Base-by-base conservation (phyloP, 768 basidiomycete species). In the Tephrocybe sp. region DNA sequence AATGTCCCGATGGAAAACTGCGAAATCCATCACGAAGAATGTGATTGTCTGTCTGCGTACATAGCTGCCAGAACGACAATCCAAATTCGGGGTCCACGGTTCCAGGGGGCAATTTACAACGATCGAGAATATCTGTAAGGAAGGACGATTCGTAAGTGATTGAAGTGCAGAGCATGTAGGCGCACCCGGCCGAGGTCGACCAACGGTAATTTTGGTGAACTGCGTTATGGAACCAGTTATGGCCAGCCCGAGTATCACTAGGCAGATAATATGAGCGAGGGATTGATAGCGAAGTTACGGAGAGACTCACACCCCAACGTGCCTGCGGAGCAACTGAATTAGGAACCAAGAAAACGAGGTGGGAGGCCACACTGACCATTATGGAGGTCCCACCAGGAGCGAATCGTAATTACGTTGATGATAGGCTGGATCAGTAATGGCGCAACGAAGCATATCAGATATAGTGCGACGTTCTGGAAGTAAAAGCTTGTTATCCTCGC, bases 1-100 rank as follows among this genome's bases (percentile, higher is more conserved):
- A 86, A 67, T 97, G 94, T 1, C 94, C 94, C 46, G 89, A 91
- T 12, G 87, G 88, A 66, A 97, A 97, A 61, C 91, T 94, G 57
- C 89, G 80, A 73, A 91, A 97, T 1, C 94, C 94, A 68, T 95
- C 91, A 23, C 74, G 69, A 55, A 94, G 65, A 22, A 84, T 76
- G 7, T 61, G 55, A 15, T 64, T 57, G 54, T 88, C 69, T 4
- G 79, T 73, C 58, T 86, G 85, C 1, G 90, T 91, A 66, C 97
- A 99, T 45, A 95, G 83, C 4, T 78, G 75, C 45, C 76, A 79
- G n/a, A 75, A 82, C 0, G 84, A 82, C 7, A 98, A 71, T 0
- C 90, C 88, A 55, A 80, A 95, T 1, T 74, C 62, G 4, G 84
- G 79, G 60, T 97, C 86, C 1, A 66, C 69, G 3, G 87, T 74